These are phyloP conservation scores for Nannizzia gypsea DNA, from an alignment of 2,329 filamentous ascomycete genomes.

Conservation along the genomic window DNA sequence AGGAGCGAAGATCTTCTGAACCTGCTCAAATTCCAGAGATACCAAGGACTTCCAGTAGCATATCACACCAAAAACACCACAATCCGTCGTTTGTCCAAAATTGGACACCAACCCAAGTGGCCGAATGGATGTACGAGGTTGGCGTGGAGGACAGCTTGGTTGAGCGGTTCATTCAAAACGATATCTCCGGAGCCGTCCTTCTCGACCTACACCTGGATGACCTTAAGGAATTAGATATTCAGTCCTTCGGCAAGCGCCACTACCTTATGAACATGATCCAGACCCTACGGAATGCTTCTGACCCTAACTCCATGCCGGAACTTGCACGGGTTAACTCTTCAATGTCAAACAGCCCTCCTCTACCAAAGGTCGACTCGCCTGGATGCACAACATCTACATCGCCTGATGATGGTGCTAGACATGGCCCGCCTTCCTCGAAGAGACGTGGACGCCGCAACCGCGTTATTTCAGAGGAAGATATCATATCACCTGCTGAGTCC, in stretches of 20 bases:
- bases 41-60: constrained; percentile 8
- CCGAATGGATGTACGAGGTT: constrained; percentile 70
- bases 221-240: constrained; percentile 51
- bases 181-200: constrained; percentile 79
- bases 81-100: constrained; percentile 21
- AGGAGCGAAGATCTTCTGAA: constrained; percentile 45
- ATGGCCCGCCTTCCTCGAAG: constrained; percentile 10
- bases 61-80: constrained; percentile 18
- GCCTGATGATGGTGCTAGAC: constrained; percentile 7
- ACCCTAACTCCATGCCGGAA: constrained; percentile 25
- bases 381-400: constrained; percentile 2
- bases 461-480: constrained; percentile 34
- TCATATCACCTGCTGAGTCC: constrained; percentile 70
- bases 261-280: constrained; percentile 49
- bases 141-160: constrained; percentile 67
- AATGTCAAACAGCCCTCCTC: constrained; percentile 7
- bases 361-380: not conserved
- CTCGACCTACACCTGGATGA: constrained; percentile 86
- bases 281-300: constrained; percentile 25
- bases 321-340: constrained; percentile 6
- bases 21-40: constrained; percentile 20
- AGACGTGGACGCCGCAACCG: constrained; percentile 18
- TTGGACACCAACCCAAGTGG: constrained; percentile 25
- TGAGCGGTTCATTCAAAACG: constrained; percentile 78
- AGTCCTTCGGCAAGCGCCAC: constrained; percentile 53